Conservation (phyloP, 257 asterid species). For the Nicotiana knightiana region DNA sequence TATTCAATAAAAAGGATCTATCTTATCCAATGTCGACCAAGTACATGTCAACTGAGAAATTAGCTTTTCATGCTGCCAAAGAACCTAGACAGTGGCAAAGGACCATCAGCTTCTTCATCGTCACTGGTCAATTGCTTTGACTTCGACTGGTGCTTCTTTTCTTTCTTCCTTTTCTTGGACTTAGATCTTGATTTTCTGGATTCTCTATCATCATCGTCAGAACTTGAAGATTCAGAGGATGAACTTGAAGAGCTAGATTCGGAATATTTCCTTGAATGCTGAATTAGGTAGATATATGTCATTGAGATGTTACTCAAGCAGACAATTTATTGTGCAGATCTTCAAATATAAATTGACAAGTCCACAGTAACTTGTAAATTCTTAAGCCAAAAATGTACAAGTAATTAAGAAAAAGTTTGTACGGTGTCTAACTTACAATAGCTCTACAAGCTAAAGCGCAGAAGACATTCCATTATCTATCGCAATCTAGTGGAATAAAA, state of each 20-base stretch:
- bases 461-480: background rate
- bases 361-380: constrained; percentile 6
- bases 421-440: background rate
- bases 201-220: constrained; percentile 67
- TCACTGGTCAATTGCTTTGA: constrained; percentile 46
- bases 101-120: constrained; percentile 53
- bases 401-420: background rate
- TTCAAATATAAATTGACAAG: constrained; percentile 4
- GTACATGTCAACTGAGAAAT: constrained; percentile 10
- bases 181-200: constrained; percentile 59
- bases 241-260: constrained; percentile 66
- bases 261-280: constrained; percentile 67
- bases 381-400: background rate
- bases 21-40: background rate
- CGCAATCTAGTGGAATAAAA: background rate
- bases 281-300: constrained; percentile 11
- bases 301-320: background rate
- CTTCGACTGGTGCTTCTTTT: constrained; percentile 47
- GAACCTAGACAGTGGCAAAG: constrained; percentile 84
- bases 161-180: constrained; percentile 65
- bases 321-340: constrained; percentile 5
- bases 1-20: background rate
- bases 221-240: constrained; percentile 58
- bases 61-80: constrained; percentile 61
- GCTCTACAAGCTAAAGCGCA: constrained; percentile 1